Evolutionary conservation across 345 rosid species (phyloP), one percentile per base, ranked within the genome.

Genomic region (sweet orange (Citrus sinensis)): DNA sequence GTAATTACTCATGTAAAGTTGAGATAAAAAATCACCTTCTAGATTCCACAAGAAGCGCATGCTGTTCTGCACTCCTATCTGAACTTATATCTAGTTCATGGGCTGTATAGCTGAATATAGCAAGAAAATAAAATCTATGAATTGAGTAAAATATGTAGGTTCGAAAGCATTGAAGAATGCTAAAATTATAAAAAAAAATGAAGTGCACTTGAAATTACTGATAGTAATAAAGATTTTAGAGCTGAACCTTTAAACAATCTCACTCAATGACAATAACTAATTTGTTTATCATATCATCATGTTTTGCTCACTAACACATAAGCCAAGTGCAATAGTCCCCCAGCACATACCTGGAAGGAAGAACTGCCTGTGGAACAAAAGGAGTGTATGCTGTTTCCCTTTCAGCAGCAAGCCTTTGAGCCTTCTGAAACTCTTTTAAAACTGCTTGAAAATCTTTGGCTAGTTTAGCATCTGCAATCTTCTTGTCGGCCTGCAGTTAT

Each of bases 371-470:
- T 73, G 94, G 91, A 88, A 86, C 88, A 60, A 89, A 90, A 25
- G 98, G 93, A 77, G 97, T 79, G 73, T 92, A 95, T 1, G 97
- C 91, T 2, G 92, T 97, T 92, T 97, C 99, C 79, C 98, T 90
- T 87, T 92, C 98, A 59, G 98, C 97, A 27, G 99, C 93, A n/a
- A 96, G 92, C 87, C 95, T 90, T 69, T 96, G 98, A 70, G 98
- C 98, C 87, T 96, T 96, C 87, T 92, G 99, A 86, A 94, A 96
- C 88, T 96, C 99, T 83, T 87, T 92, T 86, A 96, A 80, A 80
- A 96, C 98, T 30, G 92, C 87, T 87, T 96, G 95, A 84, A 96
- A 94, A 84, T 96, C 99, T 79, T 94, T 97, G 20, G 98, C 99
- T 81, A 97, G 97, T 86, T 96, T 96, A 76, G 97, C 98, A 83